A percentile compares a stretch with the other conserved stretches of the same genome.
Conservation (phyloP, 2,329 filamentous ascomycete genomes). For the Talaromyces rugulosus region DNA sequence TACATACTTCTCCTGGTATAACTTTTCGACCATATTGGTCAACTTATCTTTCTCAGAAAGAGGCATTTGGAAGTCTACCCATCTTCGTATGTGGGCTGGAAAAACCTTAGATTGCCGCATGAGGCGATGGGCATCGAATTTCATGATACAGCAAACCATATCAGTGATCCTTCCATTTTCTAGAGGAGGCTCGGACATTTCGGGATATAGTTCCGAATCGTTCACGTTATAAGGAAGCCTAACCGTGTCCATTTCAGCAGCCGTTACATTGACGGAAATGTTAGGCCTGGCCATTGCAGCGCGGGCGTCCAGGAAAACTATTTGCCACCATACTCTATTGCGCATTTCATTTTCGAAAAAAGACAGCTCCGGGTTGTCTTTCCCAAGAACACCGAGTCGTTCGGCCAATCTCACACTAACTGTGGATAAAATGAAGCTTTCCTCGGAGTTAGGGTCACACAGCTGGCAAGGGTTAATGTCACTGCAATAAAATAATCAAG, state of each 20-base stretch:
- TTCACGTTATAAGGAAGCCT: slow-evolving; percentile 17
- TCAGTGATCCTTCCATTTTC: slow-evolving; percentile 23
- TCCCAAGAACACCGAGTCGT: slow-evolving; percentile 21
- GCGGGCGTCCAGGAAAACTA: slow-evolving; percentile 10
- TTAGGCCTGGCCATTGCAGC: background rate
- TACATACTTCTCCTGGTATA: slow-evolving; percentile 11
- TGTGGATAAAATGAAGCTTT: slow-evolving; percentile 13
- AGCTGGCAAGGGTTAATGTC: background rate
- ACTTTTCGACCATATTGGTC: slow-evolving; percentile 6
- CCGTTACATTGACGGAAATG: background rate
- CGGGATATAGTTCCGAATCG: slow-evolving; percentile 17
- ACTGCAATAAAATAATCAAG: background rate
- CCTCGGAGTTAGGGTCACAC: background rate
- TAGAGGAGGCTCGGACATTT: slow-evolving; percentile 16
- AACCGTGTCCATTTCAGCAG: background rate
- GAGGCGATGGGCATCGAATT: slow-evolving; percentile 1
- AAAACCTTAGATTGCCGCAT: background rate
- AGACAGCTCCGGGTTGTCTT: slow-evolving; percentile 23
- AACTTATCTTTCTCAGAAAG: slow-evolving; percentile 8
- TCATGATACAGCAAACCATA: slow-evolving; percentile 18
- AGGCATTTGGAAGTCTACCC: background rate
- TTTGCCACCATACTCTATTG: slow-evolving; percentile 28
- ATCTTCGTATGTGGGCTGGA: background rate
- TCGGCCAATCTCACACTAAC: slow-evolving; percentile 16
- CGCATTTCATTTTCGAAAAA: slow-evolving; percentile 32